Evolutionary conservation across 176 grass and related monocot genomes (phyloP), one percentile per base, ranked within the genome.

Genomic region (Rhynchospora tenuis): DNA sequence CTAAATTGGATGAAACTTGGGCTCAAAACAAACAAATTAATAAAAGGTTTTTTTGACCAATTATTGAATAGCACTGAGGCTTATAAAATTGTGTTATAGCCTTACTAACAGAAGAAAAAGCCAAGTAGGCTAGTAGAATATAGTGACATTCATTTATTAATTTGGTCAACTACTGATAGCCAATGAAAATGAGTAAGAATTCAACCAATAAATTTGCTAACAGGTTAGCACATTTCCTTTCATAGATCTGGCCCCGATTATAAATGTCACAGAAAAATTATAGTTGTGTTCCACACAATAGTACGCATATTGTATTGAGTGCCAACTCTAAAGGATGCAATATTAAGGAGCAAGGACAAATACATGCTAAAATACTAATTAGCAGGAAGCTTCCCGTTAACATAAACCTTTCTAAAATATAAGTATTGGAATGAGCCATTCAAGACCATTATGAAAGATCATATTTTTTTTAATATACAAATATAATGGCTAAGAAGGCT

Each of bases 151-250:
- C 47, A 75, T 22, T 28, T 75, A 75, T 75, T 75, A 75, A 54
- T 54, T 75, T 11, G 24, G 72, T 75, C 72, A 75, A 75, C 72
- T 29, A 54, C 12, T 75, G 2, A 52, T 75, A 75, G 72, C 72
- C 72, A 75, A 75, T 75, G 47, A 75, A 75, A 75, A 75, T 75
- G 5, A 52, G 23, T 29, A 52, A 27, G 6, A 10, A 75, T 75
- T 75, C 13, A 54, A 75, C 2, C 72, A 74, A 74, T 51, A 9
- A 52, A 75, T 75, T 52, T 1, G 12, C 24, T 27, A 28, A 43
- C 72, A 75, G 72, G 24, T 75, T 22, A 51, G 13, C 72, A 75
- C 72, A 52, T 75, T 75, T 54, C 72, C 23, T 54, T 23, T 75
- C 47, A 54, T 7, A 47, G 47, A 75, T 52, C 47, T 75, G 11